Base-by-base conservation (phyloP, 352 stramenopile genomes). In the Globisporangium echinulatum region DNA sequence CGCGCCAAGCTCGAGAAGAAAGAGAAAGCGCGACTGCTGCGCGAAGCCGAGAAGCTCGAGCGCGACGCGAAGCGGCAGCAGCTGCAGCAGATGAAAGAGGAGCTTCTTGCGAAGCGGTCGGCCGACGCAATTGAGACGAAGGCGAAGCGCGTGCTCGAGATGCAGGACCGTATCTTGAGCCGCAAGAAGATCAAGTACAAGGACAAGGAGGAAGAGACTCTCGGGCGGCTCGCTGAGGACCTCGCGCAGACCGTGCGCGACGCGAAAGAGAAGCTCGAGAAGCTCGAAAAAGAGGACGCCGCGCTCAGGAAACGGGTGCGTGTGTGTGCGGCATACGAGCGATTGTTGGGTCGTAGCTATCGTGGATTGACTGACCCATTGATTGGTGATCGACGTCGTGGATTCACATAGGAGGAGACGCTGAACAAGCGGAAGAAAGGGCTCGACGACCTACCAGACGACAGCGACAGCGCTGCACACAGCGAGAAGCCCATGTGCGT, bases 121-220 rank as follows among this genome's bases (percentile, higher is more conserved):
- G 82, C 77, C 5, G 78, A 93, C n/a, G 85, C 83, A 1, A 88
- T 95, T 51, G 85, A 93, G 58, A 66, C 76, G 62, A 93, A 92
- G 54, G 83, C 85, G 36, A 93, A 92, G 56, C 82, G 85, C 44
- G 77, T 93, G 47, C 69, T 95, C 7, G 85, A 95, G 60, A 93
- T 93, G 83, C 82, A 93, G 54, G 85, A 93, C 64, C 85, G 85
- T 17, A 92, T 95, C 49, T 64, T 92, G 7, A 93, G 83, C 51
- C 74, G 79, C 54, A 89, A 91, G 69, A 95, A 95, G 64, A 76
- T 95, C 73, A 92, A 92, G 68, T 95, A 93, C 67, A 92, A 93
- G 67, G 85, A 93, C 60, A 89, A 92, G 56, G 85, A 95, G 52
- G 85, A 95, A 48, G 85, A 95, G 51, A 95, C 85, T 48, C 71